A percentile compares a stretch with the other conserved stretches of the same genome.
These are phyloP conservation scores for Diaporthe caulivora DNA, from an alignment of 2,329 filamentous ascomycete genomes.

Conservation along the genomic window DNA sequence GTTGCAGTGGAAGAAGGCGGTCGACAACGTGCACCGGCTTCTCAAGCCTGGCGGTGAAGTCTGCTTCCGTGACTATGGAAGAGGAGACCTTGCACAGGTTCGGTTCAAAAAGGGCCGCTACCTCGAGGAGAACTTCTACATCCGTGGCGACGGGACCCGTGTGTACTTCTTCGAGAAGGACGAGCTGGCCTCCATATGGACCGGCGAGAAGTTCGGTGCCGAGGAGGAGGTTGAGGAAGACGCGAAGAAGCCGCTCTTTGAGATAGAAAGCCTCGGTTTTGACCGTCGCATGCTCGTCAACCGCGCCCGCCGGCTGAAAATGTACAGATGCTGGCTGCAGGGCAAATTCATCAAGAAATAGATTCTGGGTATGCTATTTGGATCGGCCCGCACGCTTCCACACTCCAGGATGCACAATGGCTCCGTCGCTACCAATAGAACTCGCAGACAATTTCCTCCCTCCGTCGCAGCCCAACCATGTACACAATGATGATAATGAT, in stretches of 20 bases:
- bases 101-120: constrained; percentile 96
- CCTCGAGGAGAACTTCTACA: constrained; percentile 97
- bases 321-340: constrained; percentile 98
- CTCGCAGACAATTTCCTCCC: not conserved
- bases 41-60: constrained; percentile 95
- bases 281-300: constrained; percentile 94
- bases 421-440: not conserved
- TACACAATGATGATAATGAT: not conserved
- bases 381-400: too few relatives aligned
- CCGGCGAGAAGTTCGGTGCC: constrained; percentile 53
- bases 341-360: constrained; percentile 81
- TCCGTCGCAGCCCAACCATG: not conserved
- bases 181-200: constrained; percentile 86
- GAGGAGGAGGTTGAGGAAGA: constrained; percentile 44
- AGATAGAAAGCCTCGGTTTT: constrained; percentile 82
- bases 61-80: constrained; percentile 95
- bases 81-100: constrained; percentile 95
- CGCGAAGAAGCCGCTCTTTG: constrained; percentile 62
- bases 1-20: constrained; percentile 83
- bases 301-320: constrained; percentile 89
- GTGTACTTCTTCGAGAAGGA: constrained; percentile 97
- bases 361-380: constrained; percentile 38
- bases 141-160: constrained; percentile 92
- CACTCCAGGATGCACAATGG: not conserved
- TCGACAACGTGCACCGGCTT: constrained; percentile 83